Evolutionary conservation across 1,284 basidiomycete species (phyloP).

Genomic region (Psilocybe mexicana): DNA sequence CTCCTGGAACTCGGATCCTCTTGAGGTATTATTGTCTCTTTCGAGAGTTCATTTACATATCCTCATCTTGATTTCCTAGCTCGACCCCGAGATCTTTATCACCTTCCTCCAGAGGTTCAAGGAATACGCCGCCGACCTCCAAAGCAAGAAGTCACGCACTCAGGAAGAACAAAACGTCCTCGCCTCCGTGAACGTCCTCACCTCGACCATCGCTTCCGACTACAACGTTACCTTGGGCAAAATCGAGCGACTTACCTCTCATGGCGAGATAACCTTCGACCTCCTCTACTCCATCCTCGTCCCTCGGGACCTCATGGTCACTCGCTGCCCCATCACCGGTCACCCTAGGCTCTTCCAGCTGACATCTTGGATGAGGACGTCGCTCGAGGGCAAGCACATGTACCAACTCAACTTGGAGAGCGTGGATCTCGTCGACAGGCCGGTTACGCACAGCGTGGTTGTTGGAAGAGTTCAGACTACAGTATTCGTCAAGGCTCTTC

Average conservation of each 20-base stretch:
- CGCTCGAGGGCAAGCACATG: conserved; percentile 32
- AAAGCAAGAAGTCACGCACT: conserved; percentile 34
- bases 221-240: conserved; percentile 46
- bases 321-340: conserved; percentile 52
- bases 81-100: conserved; percentile 56
- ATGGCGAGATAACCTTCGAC: conserved; percentile 57
- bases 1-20: conserved; percentile 55
- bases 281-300: conserved; percentile 54
- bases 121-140: conserved; percentile 41
- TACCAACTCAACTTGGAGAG: conserved; percentile 47
- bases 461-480: conserved; percentile 43
- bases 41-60: background rate
- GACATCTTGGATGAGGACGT: conserved; percentile 35
- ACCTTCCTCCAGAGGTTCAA: conserved; percentile 49
- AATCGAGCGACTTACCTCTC: conserved; percentile 45
- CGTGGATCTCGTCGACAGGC: conserved; percentile 46
- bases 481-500: conserved; percentile 41
- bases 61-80: conserved; percentile 29
- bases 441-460: conserved; percentile 31
- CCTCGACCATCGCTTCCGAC: conserved; percentile 47
- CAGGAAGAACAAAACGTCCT: conserved; percentile 42
- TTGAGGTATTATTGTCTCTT: conserved; percentile 37
- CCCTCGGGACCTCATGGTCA: conserved; percentile 48
- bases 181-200: conserved; percentile 44
- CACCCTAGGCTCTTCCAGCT: conserved; percentile 50